A percentile compares a stretch with the other conserved stretches of the same genome.
phyloP scores from a whole-genome alignment of 1,284 basidiomycete genomes.

The Tilletiopsis washingtonensis region DNA sequence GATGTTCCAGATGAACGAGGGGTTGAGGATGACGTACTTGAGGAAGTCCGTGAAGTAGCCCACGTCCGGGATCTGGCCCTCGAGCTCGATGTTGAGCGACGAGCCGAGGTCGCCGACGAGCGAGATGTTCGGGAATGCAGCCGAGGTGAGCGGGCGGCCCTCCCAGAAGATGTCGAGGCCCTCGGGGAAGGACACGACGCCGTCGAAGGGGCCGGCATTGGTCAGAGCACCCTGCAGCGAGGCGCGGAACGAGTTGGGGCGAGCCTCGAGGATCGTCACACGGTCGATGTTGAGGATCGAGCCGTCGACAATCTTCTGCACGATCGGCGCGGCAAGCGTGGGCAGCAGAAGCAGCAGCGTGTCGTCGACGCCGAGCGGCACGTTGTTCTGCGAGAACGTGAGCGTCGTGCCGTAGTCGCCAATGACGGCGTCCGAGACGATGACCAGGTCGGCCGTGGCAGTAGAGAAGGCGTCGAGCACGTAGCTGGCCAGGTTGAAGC shows the following conservation, averaged over 20 bases:
- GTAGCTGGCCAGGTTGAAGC: slow-evolving; percentile 63
- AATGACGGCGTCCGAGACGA: slow-evolving; percentile 58
- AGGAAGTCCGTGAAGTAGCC: slow-evolving; percentile 62
- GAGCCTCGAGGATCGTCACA: slow-evolving; percentile 33
- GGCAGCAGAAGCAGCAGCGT: slow-evolving; percentile 63
- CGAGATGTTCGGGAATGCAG: slow-evolving; percentile 57
- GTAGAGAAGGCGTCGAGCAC: slow-evolving; percentile 62
- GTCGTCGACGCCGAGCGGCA: slow-evolving; percentile 60
- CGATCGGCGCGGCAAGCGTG: slow-evolving; percentile 65
- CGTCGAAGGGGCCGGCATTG: slow-evolving; percentile 71
- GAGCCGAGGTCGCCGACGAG: slow-evolving; percentile 58
- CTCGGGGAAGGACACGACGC: slow-evolving; percentile 59
- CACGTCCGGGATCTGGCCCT: slow-evolving; percentile 60
- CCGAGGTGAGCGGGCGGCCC: slow-evolving; percentile 57
- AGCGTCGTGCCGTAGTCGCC: slow-evolving; percentile 63
- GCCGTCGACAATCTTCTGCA: slow-evolving; percentile 65
- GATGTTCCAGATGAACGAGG: slow-evolving; percentile 67
- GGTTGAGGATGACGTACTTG: slow-evolving; percentile 59
- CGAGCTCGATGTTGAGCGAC: slow-evolving; percentile 55
- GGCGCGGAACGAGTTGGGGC: slow-evolving; percentile 59
- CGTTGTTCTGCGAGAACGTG: slow-evolving; percentile 56
- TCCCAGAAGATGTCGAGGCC: slow-evolving; percentile 63
- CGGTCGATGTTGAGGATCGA: slow-evolving; percentile 51
- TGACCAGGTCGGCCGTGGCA: slow-evolving; percentile 58
- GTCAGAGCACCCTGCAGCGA: slow-evolving; percentile 60